Base-by-base conservation (phyloP, 495 filamentous ascomycete genomes). In the Acidiella bohemica region DNA sequence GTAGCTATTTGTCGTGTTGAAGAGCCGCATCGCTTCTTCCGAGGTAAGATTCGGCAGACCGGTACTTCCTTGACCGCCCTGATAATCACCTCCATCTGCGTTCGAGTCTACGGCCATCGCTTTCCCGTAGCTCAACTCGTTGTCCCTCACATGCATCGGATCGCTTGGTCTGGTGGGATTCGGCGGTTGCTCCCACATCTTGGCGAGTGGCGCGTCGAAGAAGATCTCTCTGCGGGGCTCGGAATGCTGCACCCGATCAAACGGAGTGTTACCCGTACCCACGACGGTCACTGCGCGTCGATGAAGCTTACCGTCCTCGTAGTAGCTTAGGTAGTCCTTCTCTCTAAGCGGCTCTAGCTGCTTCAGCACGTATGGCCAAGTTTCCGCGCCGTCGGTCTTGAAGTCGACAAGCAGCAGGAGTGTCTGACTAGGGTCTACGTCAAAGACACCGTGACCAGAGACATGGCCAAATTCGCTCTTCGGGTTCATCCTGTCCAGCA, bases 221-320 rank as follows among this genome's bases (percentile, higher is more conserved):
- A 85, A 82, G 10, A 75, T 62, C 54, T 80, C 75, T 5, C 75
- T 63, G 42, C 71, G 67, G 4, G 60, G 65, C 17, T 61, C 35
- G 36, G 73, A 73, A 1, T 53, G 46, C 1, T 64, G 42, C 4
- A 78, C 51, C 23, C 63, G 32, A 32, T 81, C 67, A 41, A 88
- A 78, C 0, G 83, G 80, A 0, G 81, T 76, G 43, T 79, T 76
- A 12, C 85, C 85, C 0, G 84, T 87, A 0, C 73, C 82, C 6
- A 92, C 79, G 3, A 92, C 70, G 3, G 83, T 92, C 13, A 93
- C 55, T 1, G 45, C 45, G 10, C 45, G 31, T 5, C 32, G 27
- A 13, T 42, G 8, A 17, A 48, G 1, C 18, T 42, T 23, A 12
- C 20, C 13, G 21, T 35, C 46, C 32, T 75, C 63, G 23, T 74